Evolutionary conservation across 768 basidiomycete genomes (phyloP).

Genomic region (Tylopilus felleus): DNA sequence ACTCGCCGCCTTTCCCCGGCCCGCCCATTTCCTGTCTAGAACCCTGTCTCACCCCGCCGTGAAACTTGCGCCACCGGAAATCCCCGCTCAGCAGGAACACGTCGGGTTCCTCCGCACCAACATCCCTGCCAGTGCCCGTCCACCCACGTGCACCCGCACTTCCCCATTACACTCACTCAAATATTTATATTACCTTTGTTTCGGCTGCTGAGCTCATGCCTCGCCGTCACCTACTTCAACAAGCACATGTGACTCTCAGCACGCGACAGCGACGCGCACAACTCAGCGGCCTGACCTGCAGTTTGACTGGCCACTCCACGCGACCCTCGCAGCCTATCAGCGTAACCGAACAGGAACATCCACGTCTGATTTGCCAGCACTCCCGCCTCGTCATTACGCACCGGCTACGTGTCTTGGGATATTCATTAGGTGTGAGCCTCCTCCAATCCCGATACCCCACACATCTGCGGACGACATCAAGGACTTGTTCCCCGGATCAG

Average conservation of each 20-base stretch:
- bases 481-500: not conserved
- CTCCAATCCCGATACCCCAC: not conserved
- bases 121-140: slow-evolving; percentile 7
- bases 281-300: not conserved
- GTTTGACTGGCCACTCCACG: not conserved
- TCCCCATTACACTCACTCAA: not conserved
- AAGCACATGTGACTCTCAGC: not conserved
- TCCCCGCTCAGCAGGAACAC: slow-evolving; percentile 8
- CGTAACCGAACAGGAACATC: slow-evolving; percentile 4
- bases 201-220: slow-evolving; percentile 6
- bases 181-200: not conserved
- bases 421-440: not conserved
- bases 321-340: not conserved
- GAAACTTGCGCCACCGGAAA: slow-evolving; percentile 28
- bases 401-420: not conserved
- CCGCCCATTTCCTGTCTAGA: slow-evolving; percentile 10
- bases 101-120: slow-evolving; percentile 17
- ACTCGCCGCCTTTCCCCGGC: slow-evolving; percentile 18
- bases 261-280: not conserved
- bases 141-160: slow-evolving; percentile 9
- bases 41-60: slow-evolving; percentile 12
- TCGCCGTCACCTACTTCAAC: not conserved
- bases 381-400: not conserved
- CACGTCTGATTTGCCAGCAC: not conserved
- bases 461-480: not conserved